A percentile compares a stretch with the other conserved stretches of the same genome.
Evolutionary conservation across 495 filamentous ascomycete species (phyloP).

Genomic region (Aspergillus baeticus): DNA sequence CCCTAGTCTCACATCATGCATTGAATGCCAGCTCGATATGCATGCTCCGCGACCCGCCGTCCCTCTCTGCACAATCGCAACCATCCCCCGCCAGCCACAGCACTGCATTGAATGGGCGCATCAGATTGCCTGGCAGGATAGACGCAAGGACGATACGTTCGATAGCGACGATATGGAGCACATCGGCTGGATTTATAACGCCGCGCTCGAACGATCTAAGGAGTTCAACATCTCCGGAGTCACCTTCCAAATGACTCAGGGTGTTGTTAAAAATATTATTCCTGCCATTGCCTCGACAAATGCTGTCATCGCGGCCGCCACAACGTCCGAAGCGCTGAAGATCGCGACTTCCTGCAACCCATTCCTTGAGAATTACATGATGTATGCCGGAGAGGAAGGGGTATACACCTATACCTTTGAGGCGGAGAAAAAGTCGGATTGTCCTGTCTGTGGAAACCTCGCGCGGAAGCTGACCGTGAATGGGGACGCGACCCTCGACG

Average conservation of each 20-base stretch:
- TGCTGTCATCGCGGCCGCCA: constrained; percentile 90
- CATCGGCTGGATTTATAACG: constrained; percentile 93
- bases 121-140: constrained; percentile 73
- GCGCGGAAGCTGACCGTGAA: constrained; percentile 72
- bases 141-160: constrained; percentile 60
- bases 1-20: constrained; percentile 89
- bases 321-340: constrained; percentile 96
- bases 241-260: constrained; percentile 95
- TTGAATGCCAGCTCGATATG: constrained; percentile 98
- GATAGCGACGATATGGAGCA: constrained; percentile 98
- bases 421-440: constrained; percentile 87
- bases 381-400: constrained; percentile 94
- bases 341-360: constrained; percentile 81
- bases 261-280: constrained; percentile 99
- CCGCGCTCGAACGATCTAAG: constrained; percentile 72
- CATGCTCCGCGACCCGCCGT: constrained; percentile 92
- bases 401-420: constrained; percentile 97
- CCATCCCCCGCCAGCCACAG: constrained; percentile 94
- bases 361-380: constrained; percentile 93
- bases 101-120: constrained; percentile 99
- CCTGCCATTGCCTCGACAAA: constrained; percentile 98
- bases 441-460: constrained; percentile 87
- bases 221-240: constrained; percentile 93
- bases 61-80: constrained; percentile 93
- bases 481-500: constrained; percentile 69